phyloP scores from a whole-genome alignment of 1,284 basidiomycete species.

The Abortiporus biennis region DNA sequence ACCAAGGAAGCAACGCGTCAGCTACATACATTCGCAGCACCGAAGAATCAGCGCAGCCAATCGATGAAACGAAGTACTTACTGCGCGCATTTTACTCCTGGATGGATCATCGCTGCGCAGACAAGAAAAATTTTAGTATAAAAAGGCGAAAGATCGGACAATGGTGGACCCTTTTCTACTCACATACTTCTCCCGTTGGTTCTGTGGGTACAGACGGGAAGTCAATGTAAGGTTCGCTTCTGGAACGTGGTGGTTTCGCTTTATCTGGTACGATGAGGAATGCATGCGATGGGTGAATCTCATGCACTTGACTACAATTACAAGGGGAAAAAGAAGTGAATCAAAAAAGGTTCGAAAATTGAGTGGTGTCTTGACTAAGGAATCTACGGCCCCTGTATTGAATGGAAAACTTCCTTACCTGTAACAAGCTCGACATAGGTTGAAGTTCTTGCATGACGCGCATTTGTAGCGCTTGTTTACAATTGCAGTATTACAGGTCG shows the following conservation, averaged over 20 bases:
- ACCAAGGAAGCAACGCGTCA: not conserved
- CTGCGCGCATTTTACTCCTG: conserved; percentile 72
- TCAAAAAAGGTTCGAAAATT: too few relatives aligned
- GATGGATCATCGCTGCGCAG: conserved; percentile 38
- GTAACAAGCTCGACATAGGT: conserved; percentile 78
- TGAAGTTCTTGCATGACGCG: conserved; percentile 72
- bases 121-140: conserved; percentile 1
- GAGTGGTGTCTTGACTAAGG: too few relatives aligned
- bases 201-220: conserved; percentile 22
- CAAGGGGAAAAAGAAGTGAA: conserved; percentile 2
- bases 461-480: conserved; percentile 75
- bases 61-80: conserved; percentile 37
- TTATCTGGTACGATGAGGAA: conserved; percentile 79
- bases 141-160: too few relatives aligned
- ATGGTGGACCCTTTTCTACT: too few relatives aligned
- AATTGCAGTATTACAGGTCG: conserved; percentile 67
- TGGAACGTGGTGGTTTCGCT: conserved; percentile 34
- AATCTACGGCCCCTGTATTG: too few relatives aligned
- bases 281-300: conserved; percentile 82
- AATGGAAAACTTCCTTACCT: conserved; percentile 35
- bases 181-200: conserved; percentile 57
- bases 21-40: too few relatives aligned
- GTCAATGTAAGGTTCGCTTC: conserved; percentile 33
- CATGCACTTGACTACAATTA: conserved; percentile 65
- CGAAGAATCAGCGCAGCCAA: too few relatives aligned